phyloP scores from a whole-genome alignment of 2,329 filamentous ascomycete genomes.

The Aureobasidium sp. region DNA sequence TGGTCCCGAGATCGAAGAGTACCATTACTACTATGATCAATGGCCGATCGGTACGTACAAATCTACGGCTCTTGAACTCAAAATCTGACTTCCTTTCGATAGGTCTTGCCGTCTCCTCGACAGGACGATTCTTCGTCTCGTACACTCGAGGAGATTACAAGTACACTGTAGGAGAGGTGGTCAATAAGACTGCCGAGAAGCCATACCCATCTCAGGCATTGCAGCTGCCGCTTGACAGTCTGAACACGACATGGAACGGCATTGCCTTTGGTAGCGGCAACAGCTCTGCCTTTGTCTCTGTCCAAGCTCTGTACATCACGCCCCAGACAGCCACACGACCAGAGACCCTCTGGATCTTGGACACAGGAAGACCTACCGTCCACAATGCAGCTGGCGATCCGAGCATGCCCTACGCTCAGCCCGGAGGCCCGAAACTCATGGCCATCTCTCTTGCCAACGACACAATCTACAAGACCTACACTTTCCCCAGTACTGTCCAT shows the following conservation, averaged over 20 bases:
- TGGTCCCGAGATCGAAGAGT: slow-evolving; percentile 42
- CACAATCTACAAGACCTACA: slow-evolving; percentile 36
- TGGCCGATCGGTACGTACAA: slow-evolving; percentile 32
- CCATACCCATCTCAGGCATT: slow-evolving; percentile 39
- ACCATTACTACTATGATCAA: slow-evolving; percentile 40
- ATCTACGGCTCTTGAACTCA: too few relatives aligned
- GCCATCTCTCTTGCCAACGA: slow-evolving; percentile 37
- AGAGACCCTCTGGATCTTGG: slow-evolving; percentile 41
- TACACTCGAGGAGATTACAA: slow-evolving; percentile 41
- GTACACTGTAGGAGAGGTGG: slow-evolving; percentile 43
- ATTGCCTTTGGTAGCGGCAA: slow-evolving; percentile 42
- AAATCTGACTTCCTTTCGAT: slow-evolving; percentile 23
- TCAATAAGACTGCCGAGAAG: slow-evolving; percentile 41
- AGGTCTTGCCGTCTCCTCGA: slow-evolving; percentile 38
- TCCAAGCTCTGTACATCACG: slow-evolving; percentile 42
- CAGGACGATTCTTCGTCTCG: slow-evolving; percentile 38
- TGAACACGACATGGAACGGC: slow-evolving; percentile 36
- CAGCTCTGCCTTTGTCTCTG: slow-evolving; percentile 34
- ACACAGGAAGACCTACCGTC: slow-evolving; percentile 40
- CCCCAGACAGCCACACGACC: slow-evolving; percentile 29
- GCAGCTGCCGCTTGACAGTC: slow-evolving; percentile 29
- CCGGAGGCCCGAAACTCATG: slow-evolving; percentile 41
- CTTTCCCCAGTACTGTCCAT: slow-evolving; percentile 37
- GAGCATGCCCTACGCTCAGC: slow-evolving; percentile 39
- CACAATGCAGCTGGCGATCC: slow-evolving; percentile 31